Percentiles rank a stretch among this genome's conserved stretches.
Evolutionary conservation across 306 rosid genomes (phyloP).

Genomic region (Medicago truncatula): MtrunA17r5.0-ANR NC_053044.1:42333001-42333500

Average conservation of each 20-base stretch:
- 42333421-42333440: constrained; percentile 74
- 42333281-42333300: constrained; percentile 74
- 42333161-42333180: constrained; percentile 79
- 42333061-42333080: constrained; percentile 91
- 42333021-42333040: constrained; percentile 81
- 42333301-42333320: constrained; percentile 60
- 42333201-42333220: constrained; percentile 81
- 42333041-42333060: constrained; percentile 95
- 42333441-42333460: constrained; percentile 82
- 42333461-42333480: not conserved
- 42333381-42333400: constrained; percentile 80
- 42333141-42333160: constrained; percentile 97
- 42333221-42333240: constrained; percentile 97
- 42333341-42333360: constrained; percentile 35
- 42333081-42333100: constrained; percentile 98
- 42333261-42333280: constrained; percentile 85
- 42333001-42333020: constrained; percentile 82
- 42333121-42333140: constrained; percentile 87
- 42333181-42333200: constrained; percentile 79
- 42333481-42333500: constrained; percentile 1
- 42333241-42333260: constrained; percentile 92
- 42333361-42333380: constrained; percentile 47
- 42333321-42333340: constrained; percentile 43
- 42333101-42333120: constrained; percentile 88
- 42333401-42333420: constrained; percentile 72